Evolutionary conservation across 1,284 basidiomycete genomes (phyloP).

Genomic region (Tilletia setariae): DNA sequence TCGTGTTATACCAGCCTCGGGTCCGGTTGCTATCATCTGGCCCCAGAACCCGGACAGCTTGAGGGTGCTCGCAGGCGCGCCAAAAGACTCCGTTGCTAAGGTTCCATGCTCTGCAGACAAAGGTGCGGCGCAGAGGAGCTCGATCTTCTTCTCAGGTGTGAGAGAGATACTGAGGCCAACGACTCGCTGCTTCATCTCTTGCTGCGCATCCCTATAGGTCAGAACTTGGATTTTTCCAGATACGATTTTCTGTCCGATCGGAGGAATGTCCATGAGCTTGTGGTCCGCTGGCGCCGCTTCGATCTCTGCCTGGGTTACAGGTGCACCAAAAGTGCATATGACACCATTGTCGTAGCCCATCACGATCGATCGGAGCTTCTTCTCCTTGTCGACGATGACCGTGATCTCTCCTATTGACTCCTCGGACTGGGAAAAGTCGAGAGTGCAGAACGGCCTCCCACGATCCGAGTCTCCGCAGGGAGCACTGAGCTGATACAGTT

Average conservation of each 20-base stretch:
- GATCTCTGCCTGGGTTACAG: background rate
- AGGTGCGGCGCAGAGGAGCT: background rate
- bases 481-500: background rate
- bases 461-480: background rate
- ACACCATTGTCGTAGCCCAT: background rate
- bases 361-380: background rate
- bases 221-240: background rate
- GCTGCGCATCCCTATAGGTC: background rate
- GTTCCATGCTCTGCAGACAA: background rate
- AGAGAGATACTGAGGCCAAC: background rate
- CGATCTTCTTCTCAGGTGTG: background rate
- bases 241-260: background rate
- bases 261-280: background rate
- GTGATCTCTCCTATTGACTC: background rate
- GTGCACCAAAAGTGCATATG: background rate
- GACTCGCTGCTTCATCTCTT: background rate
- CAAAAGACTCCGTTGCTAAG: background rate
- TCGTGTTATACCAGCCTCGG: background rate
- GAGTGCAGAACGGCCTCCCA: background rate
- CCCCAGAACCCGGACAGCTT: conserved; percentile 1
- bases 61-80: background rate
- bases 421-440: conserved; percentile 2
- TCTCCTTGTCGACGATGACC: background rate
- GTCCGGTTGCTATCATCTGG: background rate
- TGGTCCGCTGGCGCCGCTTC: background rate